Percentiles rank a stretch among this genome's conserved stretches.
phyloP scores from a whole-genome alignment of 2,329 filamentous ascomycete genomes.

The Botrytis byssoidea region DNA sequence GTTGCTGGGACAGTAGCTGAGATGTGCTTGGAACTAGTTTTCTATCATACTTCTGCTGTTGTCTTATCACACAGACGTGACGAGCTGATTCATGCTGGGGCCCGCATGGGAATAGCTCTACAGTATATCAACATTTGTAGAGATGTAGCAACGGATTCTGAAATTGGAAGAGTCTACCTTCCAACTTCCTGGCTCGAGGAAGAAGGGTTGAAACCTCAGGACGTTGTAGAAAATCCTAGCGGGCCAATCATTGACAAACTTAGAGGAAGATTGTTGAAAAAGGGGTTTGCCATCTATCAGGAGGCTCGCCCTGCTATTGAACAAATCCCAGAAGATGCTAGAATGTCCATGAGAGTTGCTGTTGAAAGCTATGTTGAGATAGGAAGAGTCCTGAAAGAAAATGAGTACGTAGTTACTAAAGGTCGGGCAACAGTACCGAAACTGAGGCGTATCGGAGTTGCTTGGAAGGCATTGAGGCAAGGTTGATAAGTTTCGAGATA shows the following conservation, averaged over 20 bases:
- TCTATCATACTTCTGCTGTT: conserved; percentile 48
- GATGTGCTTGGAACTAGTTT: conserved; percentile 65
- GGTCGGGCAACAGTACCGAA: conserved; percentile 47
- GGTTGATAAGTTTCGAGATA: conserved; percentile 15
- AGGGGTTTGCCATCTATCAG: conserved; percentile 60
- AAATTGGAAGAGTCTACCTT: conserved; percentile 65
- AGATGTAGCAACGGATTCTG: conserved; percentile 67
- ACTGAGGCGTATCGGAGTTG: conserved; percentile 52
- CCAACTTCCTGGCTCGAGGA: conserved; percentile 63
- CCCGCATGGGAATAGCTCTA: conserved; percentile 69
- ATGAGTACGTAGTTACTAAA: conserved; percentile 45
- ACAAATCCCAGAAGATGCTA: conserved; percentile 57
- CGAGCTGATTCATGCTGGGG: conserved; percentile 54
- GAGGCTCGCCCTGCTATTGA: conserved; percentile 57
- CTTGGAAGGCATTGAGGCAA: conserved; percentile 53
- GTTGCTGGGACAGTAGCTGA: conserved; percentile 73
- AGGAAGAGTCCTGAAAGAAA: conserved; percentile 54
- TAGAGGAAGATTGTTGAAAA: conserved; percentile 54
- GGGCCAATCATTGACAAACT: conserved; percentile 49
- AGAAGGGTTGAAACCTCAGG: conserved; percentile 51
- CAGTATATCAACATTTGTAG: conserved; percentile 77
- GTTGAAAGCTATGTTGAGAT: conserved; percentile 79
- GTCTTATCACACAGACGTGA: conserved; percentile 37
- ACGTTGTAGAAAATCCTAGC: conserved; percentile 53
- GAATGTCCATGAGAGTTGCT: conserved; percentile 64